Evolutionary conservation across 371 early-diverging fungal genomes (phyloP).

Genomic region (Mortierella sp.): DNA sequence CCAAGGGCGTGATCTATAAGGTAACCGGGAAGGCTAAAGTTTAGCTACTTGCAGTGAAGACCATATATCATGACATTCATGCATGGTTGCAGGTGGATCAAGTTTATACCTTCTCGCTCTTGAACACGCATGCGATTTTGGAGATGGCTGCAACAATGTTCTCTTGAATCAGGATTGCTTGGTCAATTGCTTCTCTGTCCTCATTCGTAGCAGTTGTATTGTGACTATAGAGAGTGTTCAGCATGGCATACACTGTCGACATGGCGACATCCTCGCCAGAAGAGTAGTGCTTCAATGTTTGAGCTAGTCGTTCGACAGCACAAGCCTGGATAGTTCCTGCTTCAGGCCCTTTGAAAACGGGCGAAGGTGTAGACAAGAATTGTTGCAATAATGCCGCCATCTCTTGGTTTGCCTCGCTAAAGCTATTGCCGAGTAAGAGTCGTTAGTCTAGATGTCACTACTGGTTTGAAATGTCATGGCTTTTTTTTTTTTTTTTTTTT

Average conservation of each 20-base stretch:
- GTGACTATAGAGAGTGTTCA: slow-evolving; percentile 62
- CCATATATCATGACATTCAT: not conserved
- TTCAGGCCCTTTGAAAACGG: slow-evolving; percentile 63
- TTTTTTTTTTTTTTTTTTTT: too few species aligned
- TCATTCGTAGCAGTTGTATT: slow-evolving; percentile 43
- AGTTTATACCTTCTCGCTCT: slow-evolving; percentile 62
- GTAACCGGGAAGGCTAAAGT: not conserved
- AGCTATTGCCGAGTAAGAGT: slow-evolving; percentile 32
- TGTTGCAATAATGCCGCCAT: slow-evolving; percentile 70
- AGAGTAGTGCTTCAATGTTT: slow-evolving; percentile 63
- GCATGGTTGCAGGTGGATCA: not conserved
- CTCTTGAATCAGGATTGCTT: slow-evolving; percentile 66
- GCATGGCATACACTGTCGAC: slow-evolving; percentile 68
- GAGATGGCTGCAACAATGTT: slow-evolving; percentile 73
- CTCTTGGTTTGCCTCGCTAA: slow-evolving; percentile 61
- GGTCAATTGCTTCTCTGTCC: slow-evolving; percentile 52
- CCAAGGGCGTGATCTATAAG: slow-evolving; percentile 67
- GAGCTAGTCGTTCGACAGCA: slow-evolving; percentile 69
- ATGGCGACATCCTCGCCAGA: slow-evolving; percentile 61
- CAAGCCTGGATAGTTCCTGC: slow-evolving; percentile 61
- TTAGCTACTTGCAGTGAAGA: not conserved
- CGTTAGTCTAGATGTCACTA: too few species aligned
- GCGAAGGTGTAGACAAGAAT: slow-evolving; percentile 74
- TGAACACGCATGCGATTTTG: slow-evolving; percentile 74
- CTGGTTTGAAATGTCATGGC: too few species aligned